phyloP scores from a whole-genome alignment of 176 grass and related monocot genomes.

The Musa beccarii region DNA sequence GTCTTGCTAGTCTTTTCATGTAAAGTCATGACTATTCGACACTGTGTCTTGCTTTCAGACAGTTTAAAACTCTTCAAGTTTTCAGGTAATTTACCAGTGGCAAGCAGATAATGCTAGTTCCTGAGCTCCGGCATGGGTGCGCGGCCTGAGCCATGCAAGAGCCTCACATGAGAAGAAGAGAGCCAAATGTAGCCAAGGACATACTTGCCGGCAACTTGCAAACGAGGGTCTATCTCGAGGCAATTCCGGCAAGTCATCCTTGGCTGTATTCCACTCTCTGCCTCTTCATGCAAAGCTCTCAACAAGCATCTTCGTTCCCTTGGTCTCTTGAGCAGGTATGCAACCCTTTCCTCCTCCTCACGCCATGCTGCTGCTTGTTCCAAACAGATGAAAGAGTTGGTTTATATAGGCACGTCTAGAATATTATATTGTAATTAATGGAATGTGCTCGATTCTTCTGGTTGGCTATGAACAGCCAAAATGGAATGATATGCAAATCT shows the following conservation, averaged over 20 bases:
- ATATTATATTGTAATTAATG: not conserved
- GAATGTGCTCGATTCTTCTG: not conserved
- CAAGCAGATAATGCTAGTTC: not conserved
- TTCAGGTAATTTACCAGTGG: not conserved
- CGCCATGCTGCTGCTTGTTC: not conserved
- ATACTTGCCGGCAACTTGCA: slow-evolving; percentile 8
- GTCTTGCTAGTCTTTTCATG: not conserved
- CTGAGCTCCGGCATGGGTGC: not conserved
- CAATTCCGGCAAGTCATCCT: slow-evolving; percentile 10
- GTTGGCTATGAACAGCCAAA: not conserved
- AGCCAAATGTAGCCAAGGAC: slow-evolving; percentile 11
- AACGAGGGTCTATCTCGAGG: not conserved
- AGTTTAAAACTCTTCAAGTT: not conserved
- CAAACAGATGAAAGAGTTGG: not conserved
- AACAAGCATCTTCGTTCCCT: not conserved
- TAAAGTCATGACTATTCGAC: not conserved
- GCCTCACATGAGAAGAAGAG: slow-evolving; percentile 7
- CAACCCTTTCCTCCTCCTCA: not conserved
- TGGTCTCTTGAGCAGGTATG: not conserved
- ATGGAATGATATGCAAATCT: not conserved
- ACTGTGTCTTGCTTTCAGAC: not conserved
- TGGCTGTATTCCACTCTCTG: slow-evolving; percentile 4
- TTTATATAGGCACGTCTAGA: not conserved
- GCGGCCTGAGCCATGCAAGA: slow-evolving; percentile 3
- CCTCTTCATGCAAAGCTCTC: not conserved